Evolutionary conservation across 2,329 filamentous ascomycete genomes (phyloP), one percentile per base, ranked within the genome.

Genomic region (Talaromyces sp.): DNA sequence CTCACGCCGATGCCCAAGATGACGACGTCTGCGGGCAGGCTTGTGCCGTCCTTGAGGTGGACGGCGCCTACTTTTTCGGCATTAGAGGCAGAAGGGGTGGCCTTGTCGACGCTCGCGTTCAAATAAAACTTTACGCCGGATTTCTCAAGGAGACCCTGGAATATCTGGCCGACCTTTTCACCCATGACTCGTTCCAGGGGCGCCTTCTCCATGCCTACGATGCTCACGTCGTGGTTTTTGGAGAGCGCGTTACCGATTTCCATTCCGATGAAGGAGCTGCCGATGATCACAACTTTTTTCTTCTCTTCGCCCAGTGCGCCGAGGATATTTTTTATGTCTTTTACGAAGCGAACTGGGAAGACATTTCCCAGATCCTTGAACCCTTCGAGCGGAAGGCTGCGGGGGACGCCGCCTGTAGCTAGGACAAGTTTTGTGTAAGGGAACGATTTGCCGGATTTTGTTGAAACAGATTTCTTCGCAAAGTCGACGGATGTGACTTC

Each of bases 251-350:
- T 95, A 67, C 91, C 94, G n/a, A 96, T 87, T 78, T 99, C 95
- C 91, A 99, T 96, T 47, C 95, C 95, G 73, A 99, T 99, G 78
- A 99, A 99, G 0, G 92, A 96, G 66, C 90, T 94, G 47, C 95
- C 95, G 62, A 99, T 84, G 15, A 99, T 84, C 56, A 97, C 92
- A 69, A 99, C 88, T 78, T 97, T 97, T 84, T 97, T 97, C 74
- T 91, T 90, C 33, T 59, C 19, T 50, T 91, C 87, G 35, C 92
- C 92, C 56, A 96, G 90, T 7, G 92, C 92, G 1, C 82, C 84
- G 31, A 92, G 84, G 69, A 99, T 97, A 66, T 84, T 84, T 75
- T 93, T 87, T 0, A 89, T 87, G 73, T 98, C 89, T 49, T 89
- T 84, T n/a, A 96, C 83, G 11, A 83, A 89, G 62, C 95, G 87